A percentile compares a stretch with the other conserved stretches of the same genome.
Evolutionary conservation across 306 rosid species (phyloP).

Genomic region (Dalbergia cochinchinensis): DNA sequence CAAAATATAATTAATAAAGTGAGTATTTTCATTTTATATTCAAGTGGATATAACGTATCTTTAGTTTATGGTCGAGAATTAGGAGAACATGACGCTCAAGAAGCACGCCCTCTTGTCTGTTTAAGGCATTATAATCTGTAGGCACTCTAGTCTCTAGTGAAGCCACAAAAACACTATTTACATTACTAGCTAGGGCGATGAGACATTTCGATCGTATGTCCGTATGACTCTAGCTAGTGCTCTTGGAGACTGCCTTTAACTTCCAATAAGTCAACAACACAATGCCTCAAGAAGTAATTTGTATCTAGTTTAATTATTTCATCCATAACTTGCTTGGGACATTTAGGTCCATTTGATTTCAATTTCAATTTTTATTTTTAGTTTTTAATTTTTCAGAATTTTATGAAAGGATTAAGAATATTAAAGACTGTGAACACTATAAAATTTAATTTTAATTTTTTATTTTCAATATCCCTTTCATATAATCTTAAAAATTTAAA

Average conservation of each 20-base stretch:
- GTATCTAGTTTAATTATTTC: not conserved
- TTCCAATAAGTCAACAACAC: conserved; percentile 8
- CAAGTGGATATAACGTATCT: conserved; percentile 19
- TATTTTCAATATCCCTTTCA: too few species aligned
- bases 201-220: not conserved
- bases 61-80: conserved; percentile 37
- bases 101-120: conserved; percentile 30
- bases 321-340: not conserved
- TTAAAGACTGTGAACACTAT: too few species aligned
- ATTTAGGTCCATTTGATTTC: too few species aligned
- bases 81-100: conserved; percentile 43
- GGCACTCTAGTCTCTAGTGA: conserved; percentile 20
- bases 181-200: not conserved
- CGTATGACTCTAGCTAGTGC: not conserved
- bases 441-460: too few species aligned
- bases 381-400: too few species aligned
- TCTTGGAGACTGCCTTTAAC: conserved; percentile 6
- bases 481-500: too few species aligned
- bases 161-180: not conserved
- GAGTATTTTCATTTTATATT: not conserved
- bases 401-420: too few species aligned
- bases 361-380: too few species aligned
- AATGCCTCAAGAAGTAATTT: not conserved
- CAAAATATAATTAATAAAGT: not conserved
- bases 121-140: conserved; percentile 38